phyloP scores from a whole-genome alignment of 805 yeast genomes.

The Saccharomyces eubayanus region DNA sequence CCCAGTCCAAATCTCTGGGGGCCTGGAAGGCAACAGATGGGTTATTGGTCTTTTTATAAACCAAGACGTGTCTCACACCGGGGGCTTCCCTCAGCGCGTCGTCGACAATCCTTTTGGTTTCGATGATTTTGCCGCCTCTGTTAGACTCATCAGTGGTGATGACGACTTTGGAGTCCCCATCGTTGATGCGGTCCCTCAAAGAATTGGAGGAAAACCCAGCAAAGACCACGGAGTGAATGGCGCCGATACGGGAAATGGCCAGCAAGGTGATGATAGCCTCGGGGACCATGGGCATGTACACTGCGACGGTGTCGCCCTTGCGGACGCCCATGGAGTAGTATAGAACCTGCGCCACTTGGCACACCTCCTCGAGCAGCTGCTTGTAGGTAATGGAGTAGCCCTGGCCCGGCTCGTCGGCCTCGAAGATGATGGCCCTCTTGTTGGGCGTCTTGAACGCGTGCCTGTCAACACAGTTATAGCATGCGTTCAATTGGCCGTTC shows the following conservation, averaged over 20 bases:
- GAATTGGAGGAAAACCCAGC: conserved; percentile 78
- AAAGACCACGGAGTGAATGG: conserved; percentile 76
- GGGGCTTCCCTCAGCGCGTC: conserved; percentile 66
- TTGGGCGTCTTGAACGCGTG: conserved; percentile 65
- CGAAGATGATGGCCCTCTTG: conserved; percentile 68
- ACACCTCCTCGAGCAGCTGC: conserved; percentile 62
- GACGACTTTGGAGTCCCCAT: conserved; percentile 63
- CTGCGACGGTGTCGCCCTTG: conserved; percentile 82
- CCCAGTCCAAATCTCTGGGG: conserved; percentile 69
- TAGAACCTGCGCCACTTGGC: conserved; percentile 62
- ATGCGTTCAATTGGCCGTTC: conserved; percentile 72
- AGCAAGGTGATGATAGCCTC: conserved; percentile 67
- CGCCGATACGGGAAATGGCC: conserved; percentile 76
- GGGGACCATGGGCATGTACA: conserved; percentile 80
- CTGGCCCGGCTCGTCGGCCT: conserved; percentile 64
- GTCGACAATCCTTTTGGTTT: conserved; percentile 75
- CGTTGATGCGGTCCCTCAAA: conserved; percentile 59
- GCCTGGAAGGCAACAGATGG: conserved; percentile 37
- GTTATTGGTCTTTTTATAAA: conserved; percentile 66
- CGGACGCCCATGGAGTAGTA: conserved; percentile 51
- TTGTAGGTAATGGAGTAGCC: conserved; percentile 58
- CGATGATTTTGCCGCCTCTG: conserved; percentile 75
- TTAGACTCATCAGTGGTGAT: conserved; percentile 76
- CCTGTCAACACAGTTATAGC: conserved; percentile 75
- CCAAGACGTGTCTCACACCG: conserved; percentile 59